Conservation (phyloP, 495 filamentous ascomycete species). For the Antarctomyces pellizariae region DNA sequence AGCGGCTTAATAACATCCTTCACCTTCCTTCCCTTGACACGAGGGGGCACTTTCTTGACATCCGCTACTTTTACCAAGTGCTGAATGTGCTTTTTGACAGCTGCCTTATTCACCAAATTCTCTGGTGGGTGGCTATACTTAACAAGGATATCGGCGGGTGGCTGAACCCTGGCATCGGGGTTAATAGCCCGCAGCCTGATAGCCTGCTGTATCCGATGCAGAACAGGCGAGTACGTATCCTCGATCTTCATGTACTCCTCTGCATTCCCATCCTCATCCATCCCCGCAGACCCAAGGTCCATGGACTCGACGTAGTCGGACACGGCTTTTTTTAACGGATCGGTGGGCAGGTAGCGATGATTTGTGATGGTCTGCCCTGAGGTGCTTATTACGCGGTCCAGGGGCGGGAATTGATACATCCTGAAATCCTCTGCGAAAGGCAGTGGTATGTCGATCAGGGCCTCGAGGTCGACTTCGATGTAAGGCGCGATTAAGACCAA, state of each 20-base stretch:
- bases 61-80: slow-evolving; percentile 42
- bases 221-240: slow-evolving; percentile 71
- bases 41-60: slow-evolving; percentile 83
- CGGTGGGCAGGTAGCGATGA: slow-evolving; percentile 69
- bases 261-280: slow-evolving; percentile 46
- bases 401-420: slow-evolving; percentile 68
- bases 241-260: slow-evolving; percentile 57
- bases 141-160: slow-evolving; percentile 40
- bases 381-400: slow-evolving; percentile 71
- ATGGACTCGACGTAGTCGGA: slow-evolving; percentile 79
- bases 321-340: slow-evolving; percentile 56
- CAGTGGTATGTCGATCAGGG: slow-evolving; percentile 76
- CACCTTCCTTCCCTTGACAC: slow-evolving; percentile 47
- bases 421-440: slow-evolving; percentile 86
- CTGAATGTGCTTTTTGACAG: slow-evolving; percentile 28
- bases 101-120: slow-evolving; percentile 27
- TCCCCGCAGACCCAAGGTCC: slow-evolving; percentile 45
- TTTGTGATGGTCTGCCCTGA: slow-evolving; percentile 66
- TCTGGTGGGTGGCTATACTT: slow-evolving; percentile 54
- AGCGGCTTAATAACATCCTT: slow-evolving; percentile 59
- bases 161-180: slow-evolving; percentile 40
- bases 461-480: slow-evolving; percentile 67
- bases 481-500: slow-evolving; percentile 64
- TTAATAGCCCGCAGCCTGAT: slow-evolving; percentile 61
- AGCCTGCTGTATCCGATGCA: slow-evolving; percentile 73